phyloP scores from a whole-genome alignment of 192 early-diverging fungal genomes.

The Pecoramyces ruminantium region DNA sequence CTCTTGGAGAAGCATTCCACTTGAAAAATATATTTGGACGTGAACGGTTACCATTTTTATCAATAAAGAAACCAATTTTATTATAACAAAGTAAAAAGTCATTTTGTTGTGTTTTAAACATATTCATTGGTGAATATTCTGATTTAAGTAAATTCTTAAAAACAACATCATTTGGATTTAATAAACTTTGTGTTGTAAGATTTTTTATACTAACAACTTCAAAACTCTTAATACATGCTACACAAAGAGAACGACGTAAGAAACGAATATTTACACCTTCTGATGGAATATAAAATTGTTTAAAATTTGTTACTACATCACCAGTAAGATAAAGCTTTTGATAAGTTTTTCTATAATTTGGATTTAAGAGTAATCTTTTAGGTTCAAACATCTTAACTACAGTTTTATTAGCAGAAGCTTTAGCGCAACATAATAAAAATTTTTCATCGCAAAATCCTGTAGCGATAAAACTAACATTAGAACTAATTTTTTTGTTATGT shows the following conservation, averaged over 20 bases:
- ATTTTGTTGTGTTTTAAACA: not conserved
- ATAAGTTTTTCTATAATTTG: not conserved
- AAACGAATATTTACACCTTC: not conserved
- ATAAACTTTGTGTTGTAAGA: not conserved
- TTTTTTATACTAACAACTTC: not conserved
- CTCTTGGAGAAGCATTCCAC: not conserved
- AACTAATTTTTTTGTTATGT: not conserved
- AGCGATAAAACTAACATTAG: not conserved
- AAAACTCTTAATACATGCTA: not conserved
- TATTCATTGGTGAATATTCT: not conserved
- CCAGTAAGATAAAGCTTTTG: not conserved
- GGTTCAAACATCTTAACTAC: not conserved
- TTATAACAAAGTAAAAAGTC: not conserved
- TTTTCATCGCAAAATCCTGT: not conserved
- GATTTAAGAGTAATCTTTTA: not conserved
- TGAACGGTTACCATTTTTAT: constrained; percentile 53
- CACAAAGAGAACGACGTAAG: not conserved
- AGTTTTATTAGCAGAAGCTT: not conserved
- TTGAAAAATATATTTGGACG: not conserved
- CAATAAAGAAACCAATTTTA: constrained; percentile 79
- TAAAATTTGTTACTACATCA: not conserved
- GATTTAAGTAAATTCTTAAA: not conserved
- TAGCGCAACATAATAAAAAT: not conserved
- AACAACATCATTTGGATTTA: not conserved
- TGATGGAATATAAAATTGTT: not conserved